A percentile compares a stretch with the other conserved stretches of the same genome.
Conservation (phyloP, 208 protist species). For the Novymonas esmeraldas region DNA sequence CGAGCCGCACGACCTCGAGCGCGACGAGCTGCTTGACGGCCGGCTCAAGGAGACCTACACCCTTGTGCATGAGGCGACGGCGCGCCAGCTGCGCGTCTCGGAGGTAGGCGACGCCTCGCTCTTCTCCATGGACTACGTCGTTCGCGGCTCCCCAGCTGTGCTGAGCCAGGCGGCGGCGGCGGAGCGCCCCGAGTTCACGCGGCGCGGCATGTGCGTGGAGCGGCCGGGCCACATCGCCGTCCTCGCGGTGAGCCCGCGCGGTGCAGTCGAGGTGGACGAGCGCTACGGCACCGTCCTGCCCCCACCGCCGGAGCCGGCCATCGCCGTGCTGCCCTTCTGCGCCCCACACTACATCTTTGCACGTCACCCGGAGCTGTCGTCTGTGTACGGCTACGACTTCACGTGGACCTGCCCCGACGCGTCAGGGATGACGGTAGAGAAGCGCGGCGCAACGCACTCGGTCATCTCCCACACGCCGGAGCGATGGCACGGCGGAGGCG, state of each 20-base stretch:
- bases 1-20: slow-evolving; percentile 9
- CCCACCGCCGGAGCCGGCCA: slow-evolving; percentile 43
- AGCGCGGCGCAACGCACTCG: slow-evolving; percentile 49
- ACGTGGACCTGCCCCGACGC: slow-evolving; percentile 56
- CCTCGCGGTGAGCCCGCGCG: slow-evolving; percentile 61
- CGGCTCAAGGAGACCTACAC: slow-evolving; percentile 19
- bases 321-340: slow-evolving; percentile 78
- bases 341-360: slow-evolving; percentile 68
- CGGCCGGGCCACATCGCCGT: slow-evolving; percentile 45
- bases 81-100: slow-evolving; percentile 24
- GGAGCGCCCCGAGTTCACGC: slow-evolving; percentile 56
- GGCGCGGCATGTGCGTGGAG: slow-evolving; percentile 64
- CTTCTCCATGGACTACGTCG: slow-evolving; percentile 52
- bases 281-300: slow-evolving; percentile 42
- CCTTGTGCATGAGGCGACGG: slow-evolving; percentile 22
- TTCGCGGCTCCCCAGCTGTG: slow-evolving; percentile 29
- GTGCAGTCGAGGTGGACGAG: slow-evolving; percentile 47
- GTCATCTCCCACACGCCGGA: slow-evolving; percentile 48
- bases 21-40: slow-evolving; percentile 32
- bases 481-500: slow-evolving; percentile 9
- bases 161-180: slow-evolving; percentile 30
- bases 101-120: slow-evolving; percentile 50
- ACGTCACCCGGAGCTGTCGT: slow-evolving; percentile 66
- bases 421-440: slow-evolving; percentile 37
- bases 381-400: slow-evolving; percentile 72